Conservation (phyloP, 2,329 filamentous ascomycete genomes). For the Ophiosphaerella herpotricha region DNA sequence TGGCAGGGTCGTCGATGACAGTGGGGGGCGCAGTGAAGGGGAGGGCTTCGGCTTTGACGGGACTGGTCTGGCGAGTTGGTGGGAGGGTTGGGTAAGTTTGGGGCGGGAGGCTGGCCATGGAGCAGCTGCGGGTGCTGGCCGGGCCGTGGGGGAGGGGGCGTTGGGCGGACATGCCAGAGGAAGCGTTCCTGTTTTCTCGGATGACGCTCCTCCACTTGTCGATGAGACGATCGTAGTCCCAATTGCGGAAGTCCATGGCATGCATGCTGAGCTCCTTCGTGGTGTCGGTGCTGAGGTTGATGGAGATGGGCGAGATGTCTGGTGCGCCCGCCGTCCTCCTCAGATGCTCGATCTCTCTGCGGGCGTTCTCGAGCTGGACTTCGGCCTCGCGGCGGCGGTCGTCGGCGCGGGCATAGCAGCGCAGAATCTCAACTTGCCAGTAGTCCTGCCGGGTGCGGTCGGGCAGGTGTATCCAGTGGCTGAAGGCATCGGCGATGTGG, state of each 20-base stretch:
- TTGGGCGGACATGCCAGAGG: constrained; percentile 41
- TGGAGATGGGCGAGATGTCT: constrained; percentile 40
- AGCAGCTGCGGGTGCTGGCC: constrained; percentile 28
- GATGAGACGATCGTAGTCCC: constrained; percentile 48
- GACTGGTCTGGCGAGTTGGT: constrained; percentile 18
- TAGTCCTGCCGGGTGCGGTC: constrained; percentile 50
- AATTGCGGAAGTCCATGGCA: constrained; percentile 45
- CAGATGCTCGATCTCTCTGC: constrained; percentile 50
- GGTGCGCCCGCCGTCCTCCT: constrained; percentile 34
- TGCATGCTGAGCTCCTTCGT: constrained; percentile 46
- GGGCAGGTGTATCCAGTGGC: constrained; percentile 73
- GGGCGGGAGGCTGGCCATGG: constrained; percentile 36
- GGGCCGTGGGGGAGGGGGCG: constrained; percentile 33
- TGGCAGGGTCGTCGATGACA: constrained; percentile 28
- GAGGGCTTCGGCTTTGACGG: constrained; percentile 27
- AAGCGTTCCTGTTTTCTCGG: constrained; percentile 34
- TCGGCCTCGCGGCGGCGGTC: constrained; percentile 45
- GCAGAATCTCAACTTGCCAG: constrained; percentile 54
- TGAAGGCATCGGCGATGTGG: constrained; percentile 77
- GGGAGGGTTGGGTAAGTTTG: constrained; percentile 26
- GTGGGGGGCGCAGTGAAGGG: constrained; percentile 41
- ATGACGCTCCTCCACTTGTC: constrained; percentile 47
- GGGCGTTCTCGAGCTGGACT: constrained; percentile 46
- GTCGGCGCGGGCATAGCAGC: constrained; percentile 50
- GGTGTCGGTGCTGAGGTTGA: constrained; percentile 44